phyloP scores from a whole-genome alignment of 768 basidiomycete genomes.

The Daedaleopsis sinensis region DNA sequence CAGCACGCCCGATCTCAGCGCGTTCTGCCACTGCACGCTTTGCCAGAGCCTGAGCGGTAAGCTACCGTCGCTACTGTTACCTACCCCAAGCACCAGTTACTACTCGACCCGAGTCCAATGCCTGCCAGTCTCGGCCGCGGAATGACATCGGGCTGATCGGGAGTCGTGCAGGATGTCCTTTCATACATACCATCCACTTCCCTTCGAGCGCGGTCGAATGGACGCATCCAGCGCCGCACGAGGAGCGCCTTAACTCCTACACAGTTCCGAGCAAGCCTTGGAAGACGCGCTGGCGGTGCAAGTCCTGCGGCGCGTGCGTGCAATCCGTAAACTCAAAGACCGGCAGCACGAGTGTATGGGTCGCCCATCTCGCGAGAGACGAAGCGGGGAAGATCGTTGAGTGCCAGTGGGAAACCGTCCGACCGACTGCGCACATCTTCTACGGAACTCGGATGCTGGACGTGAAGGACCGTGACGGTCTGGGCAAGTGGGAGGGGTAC shows the following conservation, averaged over 20 bases:
- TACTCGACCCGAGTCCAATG: neutral
- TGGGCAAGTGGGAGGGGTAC: slow-evolving; percentile 74
- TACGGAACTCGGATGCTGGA: slow-evolving; percentile 65
- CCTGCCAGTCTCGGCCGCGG: no score
- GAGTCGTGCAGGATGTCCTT: slow-evolving; percentile 50
- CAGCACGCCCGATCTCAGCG: slow-evolving; percentile 53
- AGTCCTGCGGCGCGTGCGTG: slow-evolving; percentile 56
- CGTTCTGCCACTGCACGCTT: slow-evolving; percentile 72
- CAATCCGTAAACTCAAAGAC: slow-evolving; percentile 54
- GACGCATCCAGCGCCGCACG: slow-evolving; percentile 39
- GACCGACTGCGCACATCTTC: slow-evolving; percentile 69
- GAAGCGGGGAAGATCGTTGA: slow-evolving; percentile 49
- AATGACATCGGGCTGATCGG: neutral
- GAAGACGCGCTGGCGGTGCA: slow-evolving; percentile 68
- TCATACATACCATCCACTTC: slow-evolving; percentile 64
- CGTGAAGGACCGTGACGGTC: slow-evolving; percentile 51
- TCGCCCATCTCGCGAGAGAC: slow-evolving; percentile 56
- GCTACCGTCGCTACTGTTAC: neutral
- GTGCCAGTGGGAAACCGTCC: slow-evolving; percentile 57
- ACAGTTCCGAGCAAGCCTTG: slow-evolving; percentile 51
- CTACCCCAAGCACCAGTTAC: neutral
- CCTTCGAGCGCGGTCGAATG: no score
- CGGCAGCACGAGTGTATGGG: slow-evolving; percentile 61
- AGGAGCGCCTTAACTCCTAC: slow-evolving; percentile 48
- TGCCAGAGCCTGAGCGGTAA: no score